phyloP scores from a whole-genome alignment of 2,329 filamentous ascomycete genomes.

The Delphinella strobiligena region DNA sequence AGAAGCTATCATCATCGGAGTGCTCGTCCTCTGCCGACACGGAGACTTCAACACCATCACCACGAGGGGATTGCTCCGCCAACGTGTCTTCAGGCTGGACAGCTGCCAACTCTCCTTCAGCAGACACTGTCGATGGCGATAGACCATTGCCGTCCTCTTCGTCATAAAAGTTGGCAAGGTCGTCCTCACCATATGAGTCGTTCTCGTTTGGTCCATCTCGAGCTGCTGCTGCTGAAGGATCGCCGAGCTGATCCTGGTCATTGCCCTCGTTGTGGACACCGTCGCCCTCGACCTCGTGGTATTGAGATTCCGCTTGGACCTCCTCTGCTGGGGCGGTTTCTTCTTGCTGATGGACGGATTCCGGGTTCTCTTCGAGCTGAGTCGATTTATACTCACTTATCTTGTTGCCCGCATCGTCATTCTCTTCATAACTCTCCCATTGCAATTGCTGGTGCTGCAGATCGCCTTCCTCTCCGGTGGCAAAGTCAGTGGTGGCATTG shows the following conservation, averaged over 20 bases:
- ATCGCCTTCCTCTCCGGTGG: no score
- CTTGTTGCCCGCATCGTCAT: conserved; percentile 2
- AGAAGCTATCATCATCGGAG: conserved; percentile 5
- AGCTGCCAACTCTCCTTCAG: neutral
- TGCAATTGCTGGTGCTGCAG: no score
- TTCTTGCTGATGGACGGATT: neutral
- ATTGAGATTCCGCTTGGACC: conserved; percentile 3
- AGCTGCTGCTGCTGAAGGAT: neutral
- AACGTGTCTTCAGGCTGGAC: no score
- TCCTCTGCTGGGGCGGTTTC: conserved; percentile 1
- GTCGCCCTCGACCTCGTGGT: conserved; percentile 3
- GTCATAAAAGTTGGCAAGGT: neutral
- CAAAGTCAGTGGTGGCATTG: no score
- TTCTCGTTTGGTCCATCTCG: neutral
- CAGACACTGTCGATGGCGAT: neutral
- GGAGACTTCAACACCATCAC: neutral
- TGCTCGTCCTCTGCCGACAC: conserved; percentile 1
- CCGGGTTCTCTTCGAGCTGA: neutral
- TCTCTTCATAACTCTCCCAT: no score
- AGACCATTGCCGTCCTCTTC: neutral
- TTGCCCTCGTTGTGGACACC: neutral
- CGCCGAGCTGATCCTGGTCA: neutral
- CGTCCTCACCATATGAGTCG: neutral
- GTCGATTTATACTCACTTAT: neutral
- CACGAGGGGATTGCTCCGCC: no score